Percentiles rank a stretch among this genome's conserved stretches.
phyloP scores from a whole-genome alignment of 192 early-diverging fungal species.

The Backusella macrospora region DNA sequence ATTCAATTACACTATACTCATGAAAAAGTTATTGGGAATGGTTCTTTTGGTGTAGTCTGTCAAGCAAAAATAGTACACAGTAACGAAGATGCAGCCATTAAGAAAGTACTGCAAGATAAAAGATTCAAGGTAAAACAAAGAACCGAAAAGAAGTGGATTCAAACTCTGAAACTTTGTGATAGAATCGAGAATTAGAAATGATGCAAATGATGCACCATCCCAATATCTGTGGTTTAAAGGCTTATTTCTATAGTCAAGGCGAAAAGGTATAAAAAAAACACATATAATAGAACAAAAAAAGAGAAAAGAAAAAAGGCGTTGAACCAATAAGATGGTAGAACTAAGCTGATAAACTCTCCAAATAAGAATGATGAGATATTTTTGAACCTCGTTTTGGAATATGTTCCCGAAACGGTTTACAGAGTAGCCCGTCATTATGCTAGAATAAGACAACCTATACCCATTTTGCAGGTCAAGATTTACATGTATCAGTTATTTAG shows the following conservation, averaged over 20 bases:
- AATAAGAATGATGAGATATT: slow-evolving; percentile 87
- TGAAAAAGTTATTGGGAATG: slow-evolving; percentile 94
- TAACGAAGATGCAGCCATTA: slow-evolving; percentile 90
- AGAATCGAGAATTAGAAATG: slow-evolving; percentile 93
- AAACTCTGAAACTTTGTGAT: slow-evolving; percentile 7
- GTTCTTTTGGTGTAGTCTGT: slow-evolving; percentile 97
- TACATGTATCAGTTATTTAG: slow-evolving; percentile 99
- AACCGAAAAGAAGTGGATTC: not conserved
- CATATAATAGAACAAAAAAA: not conserved
- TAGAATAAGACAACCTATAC: slow-evolving; percentile 93
- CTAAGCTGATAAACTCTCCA: not conserved
- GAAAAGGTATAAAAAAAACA: slow-evolving; percentile 62
- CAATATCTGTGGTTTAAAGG: slow-evolving; percentile 89
- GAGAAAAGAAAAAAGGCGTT: not conserved
- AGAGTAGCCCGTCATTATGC: slow-evolving; percentile 89
- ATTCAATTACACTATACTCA: slow-evolving; percentile 89
- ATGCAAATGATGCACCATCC: slow-evolving; percentile 92
- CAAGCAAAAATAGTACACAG: slow-evolving; percentile 86
- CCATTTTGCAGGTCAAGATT: slow-evolving; percentile 92
- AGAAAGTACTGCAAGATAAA: slow-evolving; percentile 98
- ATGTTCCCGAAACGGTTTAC: slow-evolving; percentile 95
- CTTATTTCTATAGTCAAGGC: slow-evolving; percentile 95
- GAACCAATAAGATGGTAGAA: slow-evolving; percentile 6
- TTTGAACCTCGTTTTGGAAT: slow-evolving; percentile 95
- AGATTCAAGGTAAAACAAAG: slow-evolving; percentile 83